Conservation (phyloP, 306 rosid species). For the Spatholobus suberectus region DNA sequence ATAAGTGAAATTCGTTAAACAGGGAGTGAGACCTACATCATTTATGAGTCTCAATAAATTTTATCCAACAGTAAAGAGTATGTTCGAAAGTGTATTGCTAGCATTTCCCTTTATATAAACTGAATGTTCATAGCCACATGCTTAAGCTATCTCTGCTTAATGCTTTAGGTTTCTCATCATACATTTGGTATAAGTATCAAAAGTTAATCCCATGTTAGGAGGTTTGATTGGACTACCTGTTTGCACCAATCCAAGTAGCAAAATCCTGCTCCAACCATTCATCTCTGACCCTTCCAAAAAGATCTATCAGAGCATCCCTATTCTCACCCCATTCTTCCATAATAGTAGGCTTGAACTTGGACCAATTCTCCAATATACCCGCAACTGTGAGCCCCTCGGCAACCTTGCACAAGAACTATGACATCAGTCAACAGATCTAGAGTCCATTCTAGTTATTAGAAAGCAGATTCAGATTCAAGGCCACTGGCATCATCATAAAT, state of each 20-base stretch:
- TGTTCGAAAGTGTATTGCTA: neutral
- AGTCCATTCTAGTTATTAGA: conserved; percentile 16
- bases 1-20: neutral
- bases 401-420: conserved; percentile 67
- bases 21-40: neutral
- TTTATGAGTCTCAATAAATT: neutral
- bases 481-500: neutral
- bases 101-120: neutral
- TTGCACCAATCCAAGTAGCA: conserved; percentile 86
- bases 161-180: neutral
- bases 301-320: conserved; percentile 68
- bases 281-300: conserved; percentile 88
- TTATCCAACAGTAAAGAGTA: neutral
- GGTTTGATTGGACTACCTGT: conserved; percentile 64
- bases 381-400: conserved; percentile 83
- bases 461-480: conserved; percentile 36
- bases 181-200: neutral
- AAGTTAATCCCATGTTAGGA: conserved; percentile 17
- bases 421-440: conserved; percentile 27
- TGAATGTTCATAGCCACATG: neutral
- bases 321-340: conserved; percentile 87
- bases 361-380: conserved; percentile 88
- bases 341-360: conserved; percentile 72
- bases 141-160: conserved; percentile 2
- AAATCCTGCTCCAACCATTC: conserved; percentile 89